Evolutionary conservation across 352 stramenopile species (phyloP).

Genomic region (Sclerospora graminicola): DNA sequence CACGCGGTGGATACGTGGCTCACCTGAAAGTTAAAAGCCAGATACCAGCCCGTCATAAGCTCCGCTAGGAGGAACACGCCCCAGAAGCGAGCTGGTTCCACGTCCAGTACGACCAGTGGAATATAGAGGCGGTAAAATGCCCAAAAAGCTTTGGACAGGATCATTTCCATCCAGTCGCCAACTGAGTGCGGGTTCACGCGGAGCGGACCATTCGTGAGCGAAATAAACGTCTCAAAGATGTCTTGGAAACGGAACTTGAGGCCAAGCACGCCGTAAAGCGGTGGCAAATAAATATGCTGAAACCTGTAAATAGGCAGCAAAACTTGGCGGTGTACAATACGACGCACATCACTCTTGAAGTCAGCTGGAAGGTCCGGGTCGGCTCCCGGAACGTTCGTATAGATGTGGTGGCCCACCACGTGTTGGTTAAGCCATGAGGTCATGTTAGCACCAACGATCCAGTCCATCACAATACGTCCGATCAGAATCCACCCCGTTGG

Average conservation of each 20-base stretch:
- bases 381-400: conserved; percentile 89
- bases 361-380: conserved; percentile 90
- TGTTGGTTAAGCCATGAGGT: conserved; percentile 93
- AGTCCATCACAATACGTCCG: conserved; percentile 83
- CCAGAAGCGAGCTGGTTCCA: conserved; percentile 50
- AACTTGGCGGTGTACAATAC: conserved; percentile 82
- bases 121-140: conserved; percentile 85
- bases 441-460: conserved; percentile 87
- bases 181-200: conserved; percentile 84
- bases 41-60: conserved; percentile 87
- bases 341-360: conserved; percentile 77
- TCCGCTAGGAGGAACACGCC: conserved; percentile 81
- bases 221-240: conserved; percentile 81
- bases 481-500: conserved; percentile 63
- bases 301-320: conserved; percentile 85
- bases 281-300: conserved; percentile 89
- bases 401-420: conserved; percentile 92
- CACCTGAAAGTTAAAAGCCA: conserved; percentile 92
- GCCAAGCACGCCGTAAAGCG: conserved; percentile 90
- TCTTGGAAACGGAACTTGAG: conserved; percentile 91
- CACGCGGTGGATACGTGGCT: conserved; percentile 86
- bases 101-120: conserved; percentile 66
- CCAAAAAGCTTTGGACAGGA: conserved; percentile 85
- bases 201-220: conserved; percentile 83
- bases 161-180: conserved; percentile 73